Base-by-base conservation (phyloP, 2,329 filamentous ascomycete species). In the Colletotrichum trifolii region DNA sequence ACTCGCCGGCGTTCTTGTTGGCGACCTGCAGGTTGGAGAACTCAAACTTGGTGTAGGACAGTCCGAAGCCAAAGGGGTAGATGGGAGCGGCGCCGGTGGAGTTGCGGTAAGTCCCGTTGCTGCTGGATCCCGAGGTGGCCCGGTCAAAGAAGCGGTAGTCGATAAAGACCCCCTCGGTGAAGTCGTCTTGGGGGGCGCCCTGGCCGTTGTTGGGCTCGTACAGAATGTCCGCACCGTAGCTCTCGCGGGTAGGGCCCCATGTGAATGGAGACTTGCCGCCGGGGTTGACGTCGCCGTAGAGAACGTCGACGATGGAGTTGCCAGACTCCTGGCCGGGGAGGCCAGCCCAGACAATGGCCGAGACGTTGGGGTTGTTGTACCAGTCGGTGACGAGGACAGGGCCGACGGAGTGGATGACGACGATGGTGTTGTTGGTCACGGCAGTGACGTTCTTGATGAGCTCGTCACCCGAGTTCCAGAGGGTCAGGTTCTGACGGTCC, bases 401-500 rank as follows among this genome's bases (percentile, higher is more conserved):
- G 0, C 94, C 94, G 4, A 90, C 87, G 1, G 91, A 93, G 81
- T 98, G 95, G 64, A 98, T 90, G 62, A 97, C 88, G 13, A 98
- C 92, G 65, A 98, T 91, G 11, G 94, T 97, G 84, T 97, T 97
- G 80, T 90, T 89, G 83, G 91, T 94, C 67, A 88, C 75, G 8
- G 88, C 83, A 1, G 93, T 89, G 10, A 97, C 92, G 52, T 91
- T 93, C 77, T 91, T 86, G 78, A 98, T 91, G 60, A 98, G 80
- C 1, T 85, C 83, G 57, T 98, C 93, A 45, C 93, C 94, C 64
- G 89, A 85, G 66, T 90, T 84, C 95, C 95, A 98, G 0, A 97
- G 83, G 0, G 94, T 97, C 42, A 99, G 83, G 79, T 99, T 97
- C 73, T 94, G 94, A 57, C 96, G 90, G 76, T 98, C 95, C 63